Evolutionary conservation across 345 rosid genomes (phyloP).

Genomic region (Populus pruinosa): DNA sequence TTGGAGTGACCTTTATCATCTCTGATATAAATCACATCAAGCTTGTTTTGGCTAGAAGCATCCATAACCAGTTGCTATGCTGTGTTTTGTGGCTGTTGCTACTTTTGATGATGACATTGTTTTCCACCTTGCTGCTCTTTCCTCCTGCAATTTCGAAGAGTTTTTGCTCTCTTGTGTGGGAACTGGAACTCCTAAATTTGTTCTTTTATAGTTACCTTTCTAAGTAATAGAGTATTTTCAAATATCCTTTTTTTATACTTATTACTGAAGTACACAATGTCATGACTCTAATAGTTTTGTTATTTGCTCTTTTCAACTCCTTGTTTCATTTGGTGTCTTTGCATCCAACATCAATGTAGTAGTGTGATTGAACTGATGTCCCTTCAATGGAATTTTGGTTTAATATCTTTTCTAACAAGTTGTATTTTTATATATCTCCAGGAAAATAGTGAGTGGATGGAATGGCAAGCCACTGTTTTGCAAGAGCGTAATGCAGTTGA

Average conservation of each 20-base stretch:
- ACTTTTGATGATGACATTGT: background rate
- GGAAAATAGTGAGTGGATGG: slow-evolving; percentile 81
- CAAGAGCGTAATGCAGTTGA: slow-evolving; percentile 84
- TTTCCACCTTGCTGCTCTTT: background rate
- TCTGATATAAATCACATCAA: background rate
- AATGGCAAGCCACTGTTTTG: slow-evolving; percentile 71
- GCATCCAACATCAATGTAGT: background rate
- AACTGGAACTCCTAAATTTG: background rate
- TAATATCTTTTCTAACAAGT: slow-evolving; percentile 4
- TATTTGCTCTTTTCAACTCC: background rate
- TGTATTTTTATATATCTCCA: slow-evolving; percentile 27
- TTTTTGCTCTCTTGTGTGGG: background rate
- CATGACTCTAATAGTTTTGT: background rate
- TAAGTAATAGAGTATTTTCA: background rate
- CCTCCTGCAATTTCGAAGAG: background rate
- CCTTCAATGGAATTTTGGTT: background rate
- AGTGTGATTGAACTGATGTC: background rate
- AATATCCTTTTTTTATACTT: background rate
- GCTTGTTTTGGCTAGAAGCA: background rate
- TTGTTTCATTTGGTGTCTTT: background rate
- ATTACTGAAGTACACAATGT: background rate
- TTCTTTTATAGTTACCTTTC: background rate
- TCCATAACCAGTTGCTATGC: background rate
- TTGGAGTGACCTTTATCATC: background rate
- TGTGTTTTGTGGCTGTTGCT: background rate